phyloP scores from a whole-genome alignment of 2,329 filamentous ascomycete genomes.

The Fusarium sp. region DNA sequence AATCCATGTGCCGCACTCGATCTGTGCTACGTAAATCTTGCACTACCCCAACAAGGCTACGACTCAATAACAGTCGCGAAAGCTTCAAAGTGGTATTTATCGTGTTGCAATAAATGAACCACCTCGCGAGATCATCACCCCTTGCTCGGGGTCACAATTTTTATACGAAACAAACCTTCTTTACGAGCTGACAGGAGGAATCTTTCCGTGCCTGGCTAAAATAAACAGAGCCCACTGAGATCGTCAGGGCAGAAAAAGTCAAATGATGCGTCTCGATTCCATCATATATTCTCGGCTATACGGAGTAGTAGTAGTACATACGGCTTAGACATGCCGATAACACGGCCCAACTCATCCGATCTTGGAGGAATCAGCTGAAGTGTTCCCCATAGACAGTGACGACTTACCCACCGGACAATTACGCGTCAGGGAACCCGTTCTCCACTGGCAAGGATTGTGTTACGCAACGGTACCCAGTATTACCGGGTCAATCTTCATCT shows the following conservation, averaged over 20 bases:
- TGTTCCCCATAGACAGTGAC: slow-evolving; percentile 5
- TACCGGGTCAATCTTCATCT: slow-evolving; percentile 18
- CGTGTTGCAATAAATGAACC: neutral
- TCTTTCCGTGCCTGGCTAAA: slow-evolving; percentile 8
- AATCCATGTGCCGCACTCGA: neutral
- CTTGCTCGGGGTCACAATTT: neutral
- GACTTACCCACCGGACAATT: neutral
- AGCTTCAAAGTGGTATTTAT: neutral
- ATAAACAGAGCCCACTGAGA: neutral
- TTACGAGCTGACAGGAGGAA: slow-evolving; percentile 9
- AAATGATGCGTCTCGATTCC: neutral
- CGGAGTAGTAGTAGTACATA: no score
- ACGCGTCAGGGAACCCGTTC: slow-evolving; percentile 14
- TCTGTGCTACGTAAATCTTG: neutral
- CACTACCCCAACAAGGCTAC: neutral
- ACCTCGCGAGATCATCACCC: neutral
- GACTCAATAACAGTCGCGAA: neutral
- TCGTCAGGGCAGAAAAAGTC: slow-evolving; percentile 7
- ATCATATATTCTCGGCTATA: neutral
- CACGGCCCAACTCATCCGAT: neutral
- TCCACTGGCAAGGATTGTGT: slow-evolving; percentile 10
- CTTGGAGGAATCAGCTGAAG: neutral
- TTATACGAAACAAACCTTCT: neutral
- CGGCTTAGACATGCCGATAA: no score
- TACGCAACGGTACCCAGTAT: slow-evolving; percentile 22